Percentiles rank a stretch among this genome's conserved stretches.
These are phyloP conservation scores for Aspergillus sergii DNA, from an alignment of 2,329 filamentous ascomycete genomes.

Conservation along the genomic window DNA sequence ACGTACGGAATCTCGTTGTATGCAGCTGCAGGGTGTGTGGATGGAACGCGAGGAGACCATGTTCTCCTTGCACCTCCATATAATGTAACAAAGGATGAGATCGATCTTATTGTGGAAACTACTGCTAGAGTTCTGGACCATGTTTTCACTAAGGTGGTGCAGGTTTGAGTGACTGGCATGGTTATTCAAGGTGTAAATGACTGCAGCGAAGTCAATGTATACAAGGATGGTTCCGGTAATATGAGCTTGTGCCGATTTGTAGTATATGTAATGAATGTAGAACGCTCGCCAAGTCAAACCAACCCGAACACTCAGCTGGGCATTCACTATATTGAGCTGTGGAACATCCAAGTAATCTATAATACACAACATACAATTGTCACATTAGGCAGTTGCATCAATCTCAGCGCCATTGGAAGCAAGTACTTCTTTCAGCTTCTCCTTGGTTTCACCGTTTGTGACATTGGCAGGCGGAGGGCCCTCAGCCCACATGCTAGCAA, in stretches of 20 bases:
- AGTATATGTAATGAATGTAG: neutral
- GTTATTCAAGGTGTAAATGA: too few relatives aligned
- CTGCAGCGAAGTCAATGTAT: neutral
- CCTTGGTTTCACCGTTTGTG: constrained; percentile 27
- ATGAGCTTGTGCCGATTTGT: neutral
- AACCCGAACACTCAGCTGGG: neutral
- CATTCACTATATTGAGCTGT: neutral
- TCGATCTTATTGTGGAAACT: constrained; percentile 58
- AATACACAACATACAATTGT: constrained; percentile 20
- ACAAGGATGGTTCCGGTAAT: neutral
- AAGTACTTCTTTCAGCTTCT: constrained; percentile 15
- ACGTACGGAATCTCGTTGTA: constrained; percentile 62
- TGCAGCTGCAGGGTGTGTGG: constrained; percentile 63
- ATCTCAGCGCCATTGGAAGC: constrained; percentile 26
- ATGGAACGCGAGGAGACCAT: constrained; percentile 66
- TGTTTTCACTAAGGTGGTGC: constrained; percentile 41
- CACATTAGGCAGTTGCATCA: constrained; percentile 27
- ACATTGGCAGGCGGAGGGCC: constrained; percentile 26
- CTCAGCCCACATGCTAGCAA: constrained; percentile 66
- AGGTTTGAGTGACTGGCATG: neutral
- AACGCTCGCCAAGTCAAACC: too few relatives aligned
- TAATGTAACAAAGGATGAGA: constrained; percentile 60
- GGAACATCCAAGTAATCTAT: constrained; percentile 9
- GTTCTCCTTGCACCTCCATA: constrained; percentile 71
- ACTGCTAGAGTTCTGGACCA: constrained; percentile 56